Evolutionary conservation across 371 early-diverging fungal genomes (phyloP), one percentile per base, ranked within the genome.

Genomic region (Actinomucor elegans): DNA sequence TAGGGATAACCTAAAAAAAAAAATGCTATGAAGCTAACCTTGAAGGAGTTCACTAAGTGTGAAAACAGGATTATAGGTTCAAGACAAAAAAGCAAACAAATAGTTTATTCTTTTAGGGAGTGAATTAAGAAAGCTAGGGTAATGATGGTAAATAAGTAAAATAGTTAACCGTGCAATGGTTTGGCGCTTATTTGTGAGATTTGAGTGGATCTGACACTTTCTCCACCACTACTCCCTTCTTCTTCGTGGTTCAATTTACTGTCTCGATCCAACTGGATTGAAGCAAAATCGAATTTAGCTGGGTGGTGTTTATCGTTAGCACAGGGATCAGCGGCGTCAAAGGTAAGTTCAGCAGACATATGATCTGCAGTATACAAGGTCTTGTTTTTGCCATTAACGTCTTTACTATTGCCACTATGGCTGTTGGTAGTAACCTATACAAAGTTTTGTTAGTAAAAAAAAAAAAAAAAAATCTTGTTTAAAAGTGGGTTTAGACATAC

Each of bases 131-230:
- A n/a, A n/a, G n/a, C n/a, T n/a, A n/a, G n/a, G n/a, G n/a, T n/a
- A n/a, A n/a, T n/a, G n/a, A n/a, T n/a, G n/a, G n/a, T n/a, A n/a
- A n/a, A n/a, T n/a, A n/a, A 27, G 32, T 6, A 20, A 18, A 48
- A 27, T 38, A 37, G 46, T 17, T 58, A 58, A 33, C 46, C 46
- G 20, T 56, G 52, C 15, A 66, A 50, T 6, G 67, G 59, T 38
- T 62, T 66, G 17, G 55, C 59, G 18, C 67, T 66, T 17, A 53
- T 15, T 28, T 66, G 63, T 14, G 67, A 66, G 18, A 38, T 32
- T 14, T 66, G 63, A 3, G 40, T 52, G 14, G 67, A 66, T 21
- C 53, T 48, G n/a, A 62, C 44, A 48, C 63, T 62, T 5, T 55
- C 60, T 12, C 29, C 44, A 12, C 43, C 41, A 28, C 49, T 42